These are phyloP conservation scores for Pugionium dolabratum DNA, from an alignment of 345 rosid species.

Conservation along the genomic window DNA sequence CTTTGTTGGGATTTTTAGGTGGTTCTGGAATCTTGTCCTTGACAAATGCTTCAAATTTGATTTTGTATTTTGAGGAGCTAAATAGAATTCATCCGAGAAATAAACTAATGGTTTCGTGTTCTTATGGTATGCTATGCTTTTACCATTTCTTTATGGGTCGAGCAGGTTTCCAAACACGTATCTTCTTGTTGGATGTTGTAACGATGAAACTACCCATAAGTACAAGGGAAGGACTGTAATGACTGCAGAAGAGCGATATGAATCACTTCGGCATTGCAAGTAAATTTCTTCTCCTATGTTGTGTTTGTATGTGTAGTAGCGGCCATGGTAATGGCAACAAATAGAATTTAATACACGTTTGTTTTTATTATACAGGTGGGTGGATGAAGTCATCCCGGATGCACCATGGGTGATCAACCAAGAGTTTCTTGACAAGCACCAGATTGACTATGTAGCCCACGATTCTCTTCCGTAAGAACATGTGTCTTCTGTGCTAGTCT, in stretches of 20 bases:
- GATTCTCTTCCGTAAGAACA: constrained; percentile 83
- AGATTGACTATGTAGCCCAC: constrained; percentile 80
- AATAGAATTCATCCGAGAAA: background rate
- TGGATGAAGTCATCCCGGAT: constrained; percentile 87
- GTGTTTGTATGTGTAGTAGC: constrained; percentile 4
- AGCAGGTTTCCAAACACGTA: constrained; percentile 57
- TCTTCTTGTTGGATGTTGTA: constrained; percentile 73
- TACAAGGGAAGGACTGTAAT: constrained; percentile 90
- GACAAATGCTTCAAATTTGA: background rate
- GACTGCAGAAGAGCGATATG: constrained; percentile 79
- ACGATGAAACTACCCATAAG: constrained; percentile 77
- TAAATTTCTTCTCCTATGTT: constrained; percentile 30
- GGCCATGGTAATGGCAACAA: background rate
- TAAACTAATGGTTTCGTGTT: constrained; percentile 15
- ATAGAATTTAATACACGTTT: background rate
- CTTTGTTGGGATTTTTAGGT: constrained; percentile 18
- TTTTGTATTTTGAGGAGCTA: background rate
- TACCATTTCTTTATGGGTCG: constrained; percentile 8
- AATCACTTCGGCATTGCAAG: constrained; percentile 97
- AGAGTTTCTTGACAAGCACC: constrained; percentile 81
- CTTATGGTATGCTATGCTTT: background rate
- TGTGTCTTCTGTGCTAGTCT: background rate
- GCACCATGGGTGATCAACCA: constrained; percentile 89
- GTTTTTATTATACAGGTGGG: constrained; percentile 60
- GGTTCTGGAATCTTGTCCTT: constrained; percentile 4